Base-by-base conservation (phyloP, 257 asterid species). In the Solanum rostratum region DNA sequence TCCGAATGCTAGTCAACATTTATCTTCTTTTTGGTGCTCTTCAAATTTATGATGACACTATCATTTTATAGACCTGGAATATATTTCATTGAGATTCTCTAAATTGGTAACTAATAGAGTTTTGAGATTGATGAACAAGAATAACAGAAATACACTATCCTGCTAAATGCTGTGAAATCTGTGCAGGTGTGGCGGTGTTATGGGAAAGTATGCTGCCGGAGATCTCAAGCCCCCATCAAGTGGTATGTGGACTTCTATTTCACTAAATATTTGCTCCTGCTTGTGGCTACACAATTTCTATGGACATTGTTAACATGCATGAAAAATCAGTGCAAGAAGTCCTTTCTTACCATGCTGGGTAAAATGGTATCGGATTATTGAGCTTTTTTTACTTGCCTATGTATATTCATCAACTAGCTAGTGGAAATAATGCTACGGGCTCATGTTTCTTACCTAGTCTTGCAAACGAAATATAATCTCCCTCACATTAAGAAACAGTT, bases 181-280 rank as follows among this genome's bases (percentile, higher is more conserved):
- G 18, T 78, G 45, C 85, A 97, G 99, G 99, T 97, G 99, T 87
- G 98, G 99, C 65, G 99, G 99, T 86, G 98, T 97, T 84, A 93
- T 95, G 98, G 99, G 99, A 80, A 97, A 95, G 88, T 97, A 97
- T 86, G 97, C 98, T 24, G 98, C 98, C 88, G 99, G 98, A 86
- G 99, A 97, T 85, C 93, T 97, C 87, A 95, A 93, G 86, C 98
- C 98, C 52, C 99, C 99, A 84, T 90, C 95, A 70, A 91, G 92
- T 80, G 98, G 99, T 97, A 71, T 83, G 97, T 92, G 22, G 24
- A 86, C 65, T 74, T 74, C 79, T 87, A 85, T 66, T 57, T 24
- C 30, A 29, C 18, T 46, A 63, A 27, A 65, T 46, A 3, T 29
- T 49, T 49, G 53, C 14, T 14, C 18, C 46, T 78, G 82, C 50